Conservation (phyloP, 805 yeast genomes). For the Suhomyces tanzawaensis region DNA sequence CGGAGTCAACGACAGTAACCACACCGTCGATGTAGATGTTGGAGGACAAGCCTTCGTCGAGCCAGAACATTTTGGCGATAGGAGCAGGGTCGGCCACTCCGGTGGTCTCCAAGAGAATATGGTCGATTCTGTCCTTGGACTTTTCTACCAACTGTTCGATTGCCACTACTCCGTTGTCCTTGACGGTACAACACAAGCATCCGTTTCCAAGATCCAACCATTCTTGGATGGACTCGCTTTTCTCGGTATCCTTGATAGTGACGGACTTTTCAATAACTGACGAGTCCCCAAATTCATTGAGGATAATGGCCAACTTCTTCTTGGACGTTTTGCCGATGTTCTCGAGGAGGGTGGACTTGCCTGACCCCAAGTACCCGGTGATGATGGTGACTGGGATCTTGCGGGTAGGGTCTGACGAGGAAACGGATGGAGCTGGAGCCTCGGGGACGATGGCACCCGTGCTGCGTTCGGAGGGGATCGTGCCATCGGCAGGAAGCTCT, state of each 20-base stretch:
- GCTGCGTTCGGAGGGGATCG: not conserved
- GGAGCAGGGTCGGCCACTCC: slow-evolving; percentile 99
- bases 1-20: slow-evolving; percentile 79
- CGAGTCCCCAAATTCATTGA: slow-evolving; percentile 92
- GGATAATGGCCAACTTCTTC: slow-evolving; percentile 78
- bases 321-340: slow-evolving; percentile 68
- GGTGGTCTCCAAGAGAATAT: slow-evolving; percentile 89
- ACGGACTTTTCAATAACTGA: slow-evolving; percentile 85
- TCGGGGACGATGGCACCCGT: not conserved
- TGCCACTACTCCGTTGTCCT: slow-evolving; percentile 92
- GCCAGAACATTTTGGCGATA: slow-evolving; percentile 96
- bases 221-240: slow-evolving; percentile 62
- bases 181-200: slow-evolving; percentile 93
- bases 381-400: slow-evolving; percentile 89
- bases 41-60: slow-evolving; percentile 83
- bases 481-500: slow-evolving; percentile 18
- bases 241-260: slow-evolving; percentile 57
- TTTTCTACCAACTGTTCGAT: slow-evolving; percentile 81
- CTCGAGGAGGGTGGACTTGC: slow-evolving; percentile 84
- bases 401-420: not conserved
- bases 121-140: slow-evolving; percentile 73
- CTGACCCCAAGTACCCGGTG: slow-evolving; percentile 94
- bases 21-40: slow-evolving; percentile 89
- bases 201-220: slow-evolving; percentile 98
- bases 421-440: not conserved